Percentiles rank a stretch among this genome's conserved stretches.
phyloP scores from a whole-genome alignment of 2,329 filamentous ascomycete genomes.

The Aspergillus puulaauensis region DNA sequence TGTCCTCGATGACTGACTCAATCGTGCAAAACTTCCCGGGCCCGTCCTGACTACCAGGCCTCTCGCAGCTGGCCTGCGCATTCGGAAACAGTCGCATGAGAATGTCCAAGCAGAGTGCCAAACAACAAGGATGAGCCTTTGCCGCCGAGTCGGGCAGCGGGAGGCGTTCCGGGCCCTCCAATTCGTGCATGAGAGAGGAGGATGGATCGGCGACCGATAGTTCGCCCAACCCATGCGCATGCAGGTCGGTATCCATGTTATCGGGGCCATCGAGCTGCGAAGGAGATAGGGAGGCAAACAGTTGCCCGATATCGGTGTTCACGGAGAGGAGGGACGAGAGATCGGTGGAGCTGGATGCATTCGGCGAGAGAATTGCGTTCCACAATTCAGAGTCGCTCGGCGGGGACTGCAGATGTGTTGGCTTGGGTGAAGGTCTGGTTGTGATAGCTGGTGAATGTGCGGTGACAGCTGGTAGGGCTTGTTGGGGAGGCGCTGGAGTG shows the following conservation, averaged over 20 bases:
- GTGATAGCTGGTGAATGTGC: neutral
- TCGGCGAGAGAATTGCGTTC: neutral
- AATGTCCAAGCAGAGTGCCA: neutral
- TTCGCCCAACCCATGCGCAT: neutral
- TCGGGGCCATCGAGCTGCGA: neutral
- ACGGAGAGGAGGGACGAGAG: neutral
- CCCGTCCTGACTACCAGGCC: neutral
- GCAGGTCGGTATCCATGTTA: neutral
- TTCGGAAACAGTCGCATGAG: neutral
- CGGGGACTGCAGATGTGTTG: neutral
- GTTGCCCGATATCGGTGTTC: neutral
- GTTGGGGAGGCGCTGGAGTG: neutral
- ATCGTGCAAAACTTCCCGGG: neutral
- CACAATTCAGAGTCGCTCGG: neutral
- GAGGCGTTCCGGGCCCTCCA: neutral
- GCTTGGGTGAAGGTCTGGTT: neutral
- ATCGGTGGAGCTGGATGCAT: neutral
- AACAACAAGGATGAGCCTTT: neutral
- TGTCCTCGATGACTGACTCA: slow-evolving; percentile 1
- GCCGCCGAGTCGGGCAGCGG: neutral
- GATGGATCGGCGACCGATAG: neutral
- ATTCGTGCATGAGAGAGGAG: neutral
- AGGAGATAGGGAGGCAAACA: neutral
- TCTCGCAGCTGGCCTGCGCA: neutral
- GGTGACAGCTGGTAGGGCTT: neutral